These are phyloP conservation scores for Heritiera littoralis DNA, from an alignment of 345 rosid species.

Conservation along the genomic window DNA sequence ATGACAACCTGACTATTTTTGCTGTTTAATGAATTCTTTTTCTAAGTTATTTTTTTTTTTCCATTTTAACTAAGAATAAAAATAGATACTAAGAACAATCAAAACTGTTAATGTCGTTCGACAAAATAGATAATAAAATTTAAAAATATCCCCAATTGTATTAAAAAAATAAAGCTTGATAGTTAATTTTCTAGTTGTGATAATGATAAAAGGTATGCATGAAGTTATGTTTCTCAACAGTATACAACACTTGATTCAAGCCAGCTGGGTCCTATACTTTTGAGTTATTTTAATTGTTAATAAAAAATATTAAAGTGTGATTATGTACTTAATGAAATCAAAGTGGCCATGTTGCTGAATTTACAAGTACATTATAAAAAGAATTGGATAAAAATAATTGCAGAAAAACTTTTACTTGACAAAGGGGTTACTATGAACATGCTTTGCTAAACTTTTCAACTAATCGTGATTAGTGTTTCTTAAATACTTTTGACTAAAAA, in stretches of 20 bases:
- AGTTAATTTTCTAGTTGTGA: not conserved
- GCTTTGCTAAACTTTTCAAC: constrained; percentile 18
- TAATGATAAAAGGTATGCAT: not conserved
- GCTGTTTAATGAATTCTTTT: no score
- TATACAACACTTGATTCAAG: constrained; percentile 1
- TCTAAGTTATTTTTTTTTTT: no score
- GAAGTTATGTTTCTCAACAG: not conserved
- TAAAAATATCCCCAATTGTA: not conserved
- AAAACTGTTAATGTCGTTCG: no score
- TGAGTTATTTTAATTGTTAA: not conserved
- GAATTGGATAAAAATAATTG: not conserved
- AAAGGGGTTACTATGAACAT: constrained; percentile 13
- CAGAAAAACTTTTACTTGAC: constrained; percentile 4
- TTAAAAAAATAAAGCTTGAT: not conserved
- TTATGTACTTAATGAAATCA: not conserved
- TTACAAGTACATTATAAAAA: not conserved
- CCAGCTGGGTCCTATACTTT: constrained; percentile 10
- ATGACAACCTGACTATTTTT: no score
- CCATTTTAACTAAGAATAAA: no score
- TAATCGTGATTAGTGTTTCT: constrained; percentile 33
- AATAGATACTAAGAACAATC: no score
- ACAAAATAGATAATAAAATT: not conserved
- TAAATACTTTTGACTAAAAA: not conserved
- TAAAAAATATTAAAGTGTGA: not conserved
- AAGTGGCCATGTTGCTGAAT: not conserved